Conservation (phyloP, 2,329 filamentous ascomycete species). For the Thermoascus crustaceus region DNA sequence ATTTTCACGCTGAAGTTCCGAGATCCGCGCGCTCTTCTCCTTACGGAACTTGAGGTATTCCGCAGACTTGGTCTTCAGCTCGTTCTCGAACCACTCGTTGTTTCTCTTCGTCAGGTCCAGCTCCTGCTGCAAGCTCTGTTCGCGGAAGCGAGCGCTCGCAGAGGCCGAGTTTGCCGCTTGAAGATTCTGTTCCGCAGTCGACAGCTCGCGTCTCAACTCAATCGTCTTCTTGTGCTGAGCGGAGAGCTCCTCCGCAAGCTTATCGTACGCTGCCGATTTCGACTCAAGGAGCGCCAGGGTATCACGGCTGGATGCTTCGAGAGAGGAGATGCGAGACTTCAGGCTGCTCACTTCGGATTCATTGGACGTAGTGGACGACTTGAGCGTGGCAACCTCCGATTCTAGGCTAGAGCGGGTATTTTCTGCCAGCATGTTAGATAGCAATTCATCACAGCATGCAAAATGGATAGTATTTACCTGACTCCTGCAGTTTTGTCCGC, state of each 20-base stretch:
- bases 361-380: slow-evolving; percentile 59
- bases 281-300: slow-evolving; percentile 81
- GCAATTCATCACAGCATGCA: slow-evolving; percentile 4
- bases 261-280: slow-evolving; percentile 79
- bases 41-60: slow-evolving; percentile 88
- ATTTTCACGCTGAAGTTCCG: slow-evolving; percentile 78
- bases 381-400: slow-evolving; percentile 70
- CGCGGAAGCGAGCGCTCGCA: slow-evolving; percentile 77
- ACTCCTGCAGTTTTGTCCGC: slow-evolving; percentile 69
- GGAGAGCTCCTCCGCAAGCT: slow-evolving; percentile 75
- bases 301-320: slow-evolving; percentile 88
- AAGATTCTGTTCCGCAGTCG: slow-evolving; percentile 70
- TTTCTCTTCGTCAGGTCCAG: slow-evolving; percentile 80
- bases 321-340: slow-evolving; percentile 71
- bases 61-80: slow-evolving; percentile 80
- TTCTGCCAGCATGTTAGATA: slow-evolving; percentile 47
- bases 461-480: slow-evolving; percentile 50
- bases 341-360: slow-evolving; percentile 65
- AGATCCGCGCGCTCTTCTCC: slow-evolving; percentile 83
- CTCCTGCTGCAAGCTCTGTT: slow-evolving; percentile 84
- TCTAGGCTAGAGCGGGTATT: slow-evolving; percentile 66
- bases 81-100: slow-evolving; percentile 86
- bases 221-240: slow-evolving; percentile 83
- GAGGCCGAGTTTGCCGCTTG: slow-evolving; percentile 74
- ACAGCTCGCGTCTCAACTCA: slow-evolving; percentile 73